phyloP scores from a whole-genome alignment of 805 yeast species.

The Candida mattraensis region DNA sequence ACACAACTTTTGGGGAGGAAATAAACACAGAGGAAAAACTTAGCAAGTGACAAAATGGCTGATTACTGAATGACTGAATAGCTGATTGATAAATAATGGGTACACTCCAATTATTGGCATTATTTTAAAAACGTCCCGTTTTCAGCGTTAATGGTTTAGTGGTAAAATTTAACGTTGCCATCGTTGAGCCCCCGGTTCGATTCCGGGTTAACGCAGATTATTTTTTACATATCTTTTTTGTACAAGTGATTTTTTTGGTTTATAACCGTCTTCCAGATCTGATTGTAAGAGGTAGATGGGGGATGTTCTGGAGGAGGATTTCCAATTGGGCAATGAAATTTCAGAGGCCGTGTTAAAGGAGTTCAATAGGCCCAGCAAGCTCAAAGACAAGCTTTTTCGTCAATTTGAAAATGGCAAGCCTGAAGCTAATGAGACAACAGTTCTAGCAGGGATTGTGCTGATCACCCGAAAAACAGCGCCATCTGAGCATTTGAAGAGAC shows the following conservation, averaged over 20 bases:
- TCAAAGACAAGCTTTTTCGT: constrained; percentile 9
- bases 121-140: not conserved
- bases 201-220: constrained; percentile 30
- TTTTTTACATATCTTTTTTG: constrained; percentile 2
- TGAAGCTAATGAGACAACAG: constrained; percentile 83
- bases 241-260: constrained; percentile 3
- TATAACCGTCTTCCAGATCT: too few relatives aligned
- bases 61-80: not conserved
- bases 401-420: constrained; percentile 40
- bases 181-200: constrained; percentile 30
- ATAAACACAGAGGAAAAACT: too few relatives aligned
- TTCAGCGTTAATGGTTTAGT: constrained; percentile 26
- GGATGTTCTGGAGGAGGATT: constrained; percentile 1
- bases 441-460: constrained; percentile 71
- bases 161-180: constrained; percentile 29
- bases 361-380: constrained; percentile 13
- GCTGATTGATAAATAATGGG: not conserved
- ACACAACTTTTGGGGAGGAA: too few relatives aligned
- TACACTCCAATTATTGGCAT: not conserved
- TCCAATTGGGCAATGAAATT: constrained; percentile 17
- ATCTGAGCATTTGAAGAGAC: constrained; percentile 4
- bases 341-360: constrained; percentile 15
- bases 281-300: constrained; percentile 3
- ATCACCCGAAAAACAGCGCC: constrained; percentile 18
- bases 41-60: too few relatives aligned